Conservation (phyloP, 805 yeast genomes). For the Suhomyces pyralidae region DNA sequence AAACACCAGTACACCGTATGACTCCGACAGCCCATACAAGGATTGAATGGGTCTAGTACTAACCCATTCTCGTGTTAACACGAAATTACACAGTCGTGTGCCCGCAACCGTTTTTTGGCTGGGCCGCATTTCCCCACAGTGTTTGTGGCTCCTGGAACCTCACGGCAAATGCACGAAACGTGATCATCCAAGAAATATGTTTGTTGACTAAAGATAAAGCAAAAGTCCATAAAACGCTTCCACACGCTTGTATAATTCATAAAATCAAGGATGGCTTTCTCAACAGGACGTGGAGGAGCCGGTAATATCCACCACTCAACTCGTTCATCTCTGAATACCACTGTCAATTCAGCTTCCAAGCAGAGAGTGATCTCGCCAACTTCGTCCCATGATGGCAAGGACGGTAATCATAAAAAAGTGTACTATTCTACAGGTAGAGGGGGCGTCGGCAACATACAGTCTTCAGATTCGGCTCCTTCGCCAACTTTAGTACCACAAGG, state of each 20-base stretch:
- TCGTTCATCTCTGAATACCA: background rate
- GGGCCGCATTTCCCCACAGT: background rate
- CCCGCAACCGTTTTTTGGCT: background rate
- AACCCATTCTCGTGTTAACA: background rate
- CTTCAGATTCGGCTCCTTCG: conserved; percentile 42
- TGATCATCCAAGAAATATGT: conserved; percentile 9
- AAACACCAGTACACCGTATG: background rate
- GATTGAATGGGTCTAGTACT: background rate
- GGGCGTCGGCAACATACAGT: conserved; percentile 68
- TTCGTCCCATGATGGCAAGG: conserved; percentile 6
- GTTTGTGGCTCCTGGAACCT: conserved; percentile 2
- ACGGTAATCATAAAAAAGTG: conserved; percentile 19
- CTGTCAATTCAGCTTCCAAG: background rate
- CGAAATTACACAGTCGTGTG: background rate
- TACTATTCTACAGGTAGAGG: conserved; percentile 73
- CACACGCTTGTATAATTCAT: background rate
- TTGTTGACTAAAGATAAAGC: background rate
- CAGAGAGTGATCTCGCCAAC: conserved; percentile 7
- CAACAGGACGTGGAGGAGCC: conserved; percentile 42
- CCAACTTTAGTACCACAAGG: conserved; percentile 60
- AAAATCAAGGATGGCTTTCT: conserved; percentile 18
- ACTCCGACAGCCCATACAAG: background rate
- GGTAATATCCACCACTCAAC: conserved; percentile 26
- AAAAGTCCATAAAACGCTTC: background rate
- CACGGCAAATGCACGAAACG: conserved; percentile 3